These are phyloP conservation scores for Mortierella sp. DNA, from an alignment of 371 early-diverging fungal species.

Conservation along the genomic window DNA sequence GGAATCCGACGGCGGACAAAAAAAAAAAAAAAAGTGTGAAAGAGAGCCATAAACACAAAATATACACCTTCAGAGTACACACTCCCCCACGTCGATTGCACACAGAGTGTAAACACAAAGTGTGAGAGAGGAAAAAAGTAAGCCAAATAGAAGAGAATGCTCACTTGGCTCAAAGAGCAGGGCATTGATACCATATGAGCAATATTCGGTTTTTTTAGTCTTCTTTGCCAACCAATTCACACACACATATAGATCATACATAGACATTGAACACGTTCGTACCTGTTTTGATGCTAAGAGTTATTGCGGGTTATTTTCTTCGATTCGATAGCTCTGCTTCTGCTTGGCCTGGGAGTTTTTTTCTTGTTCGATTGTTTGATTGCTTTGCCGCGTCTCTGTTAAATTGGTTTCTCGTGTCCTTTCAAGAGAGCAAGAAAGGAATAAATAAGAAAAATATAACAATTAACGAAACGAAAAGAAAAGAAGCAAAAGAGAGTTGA, in stretches of 20 bases:
- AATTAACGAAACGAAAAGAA: background rate
- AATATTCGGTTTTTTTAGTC: conserved; percentile 11
- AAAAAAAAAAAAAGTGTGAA: background rate
- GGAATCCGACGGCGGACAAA: conserved; percentile 11
- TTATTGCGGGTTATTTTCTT: background rate
- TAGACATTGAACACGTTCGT: background rate
- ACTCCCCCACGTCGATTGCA: conserved; percentile 6
- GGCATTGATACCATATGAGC: conserved; percentile 10
- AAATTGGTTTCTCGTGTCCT: conserved; percentile 10
- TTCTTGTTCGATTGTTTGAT: background rate
- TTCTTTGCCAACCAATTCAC: background rate
- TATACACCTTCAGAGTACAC: background rate
- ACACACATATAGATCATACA: background rate
- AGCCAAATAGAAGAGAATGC: background rate
- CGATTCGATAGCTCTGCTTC: background rate
- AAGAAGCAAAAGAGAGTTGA: background rate
- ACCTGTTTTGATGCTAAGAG: background rate
- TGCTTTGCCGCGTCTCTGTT: background rate
- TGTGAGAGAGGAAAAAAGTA: background rate
- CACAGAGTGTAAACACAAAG: background rate
- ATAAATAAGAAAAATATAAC: background rate
- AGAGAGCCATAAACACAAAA: conserved; percentile 4
- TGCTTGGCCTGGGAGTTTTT: background rate
- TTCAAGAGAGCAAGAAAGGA: background rate
- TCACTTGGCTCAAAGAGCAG: background rate